Conservation (phyloP, 345 rosid genomes). For the Eutrema heterophyllum region DNA sequence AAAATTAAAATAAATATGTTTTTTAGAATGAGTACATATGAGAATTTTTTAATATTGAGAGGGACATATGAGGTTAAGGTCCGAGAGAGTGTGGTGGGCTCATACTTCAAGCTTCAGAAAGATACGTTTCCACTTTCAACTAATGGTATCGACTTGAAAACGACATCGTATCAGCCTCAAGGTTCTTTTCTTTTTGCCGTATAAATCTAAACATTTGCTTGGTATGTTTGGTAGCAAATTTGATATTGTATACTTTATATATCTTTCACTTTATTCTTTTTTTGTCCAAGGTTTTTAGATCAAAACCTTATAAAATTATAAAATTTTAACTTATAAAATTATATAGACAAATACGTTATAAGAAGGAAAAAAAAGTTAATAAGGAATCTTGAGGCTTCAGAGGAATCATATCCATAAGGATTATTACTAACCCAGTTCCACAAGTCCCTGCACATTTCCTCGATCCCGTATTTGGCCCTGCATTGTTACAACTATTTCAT, state of each 20-base stretch:
- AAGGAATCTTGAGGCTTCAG: constrained; percentile 14
- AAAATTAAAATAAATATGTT: too few species aligned
- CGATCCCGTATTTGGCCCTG: constrained; percentile 85
- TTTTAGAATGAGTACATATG: too few species aligned
- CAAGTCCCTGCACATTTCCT: constrained; percentile 91
- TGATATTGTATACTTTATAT: neutral
- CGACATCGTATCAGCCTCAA: neutral
- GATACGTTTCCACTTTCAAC: constrained; percentile 3
- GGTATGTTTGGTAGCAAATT: neutral
- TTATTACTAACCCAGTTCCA: constrained; percentile 98
- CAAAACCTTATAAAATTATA: too few species aligned
- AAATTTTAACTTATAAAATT: neutral
- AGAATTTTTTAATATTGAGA: too few species aligned
- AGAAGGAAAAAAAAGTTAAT: neutral
- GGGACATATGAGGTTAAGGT: too few species aligned
- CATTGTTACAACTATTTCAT: neutral
- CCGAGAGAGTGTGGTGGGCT: neutral
- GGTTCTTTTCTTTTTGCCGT: neutral
- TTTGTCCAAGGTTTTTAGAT: neutral
- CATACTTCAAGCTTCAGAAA: neutral
- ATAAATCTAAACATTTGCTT: neutral
- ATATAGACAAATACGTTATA: constrained; percentile 4
- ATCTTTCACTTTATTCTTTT: neutral
- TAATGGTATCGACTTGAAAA: neutral
- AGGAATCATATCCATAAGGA: constrained; percentile 77